phyloP scores from a whole-genome alignment of 768 basidiomycete species.

The Rhodotorula kratochvilovae region DNA sequence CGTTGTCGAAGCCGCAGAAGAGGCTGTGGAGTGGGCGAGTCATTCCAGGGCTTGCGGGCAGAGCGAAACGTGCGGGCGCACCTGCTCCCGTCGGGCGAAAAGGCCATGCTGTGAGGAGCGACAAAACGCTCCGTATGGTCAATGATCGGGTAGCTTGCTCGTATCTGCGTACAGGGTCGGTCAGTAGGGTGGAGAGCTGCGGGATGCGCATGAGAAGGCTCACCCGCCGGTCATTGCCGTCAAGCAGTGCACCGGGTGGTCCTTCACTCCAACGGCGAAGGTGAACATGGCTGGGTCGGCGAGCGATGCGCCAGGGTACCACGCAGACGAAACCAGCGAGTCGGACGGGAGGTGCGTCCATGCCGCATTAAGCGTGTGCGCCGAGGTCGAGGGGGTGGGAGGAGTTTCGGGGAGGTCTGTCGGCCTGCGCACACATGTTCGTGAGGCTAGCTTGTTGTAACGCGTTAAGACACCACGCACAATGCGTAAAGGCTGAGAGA shows the following conservation, averaged over 20 bases:
- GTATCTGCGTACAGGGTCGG: slow-evolving; percentile 55
- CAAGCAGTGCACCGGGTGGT: slow-evolving; percentile 80
- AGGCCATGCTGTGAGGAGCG: slow-evolving; percentile 77
- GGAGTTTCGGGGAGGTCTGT: not conserved
- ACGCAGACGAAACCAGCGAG: slow-evolving; percentile 34
- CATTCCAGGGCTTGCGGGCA: too few relatives aligned
- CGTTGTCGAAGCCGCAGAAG: slow-evolving; percentile 80
- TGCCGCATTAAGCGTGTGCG: not conserved
- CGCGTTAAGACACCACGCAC: slow-evolving; percentile 50
- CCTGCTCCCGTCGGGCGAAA: slow-evolving; percentile 66
- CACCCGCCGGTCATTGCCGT: slow-evolving; percentile 64
- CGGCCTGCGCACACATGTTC: not conserved
- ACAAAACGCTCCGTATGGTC: slow-evolving; percentile 90
- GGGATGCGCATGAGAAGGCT: slow-evolving; percentile 50
- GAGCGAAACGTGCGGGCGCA: slow-evolving; percentile 46
- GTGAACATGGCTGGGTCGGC: slow-evolving; percentile 65
- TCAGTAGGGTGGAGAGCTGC: not conserved
- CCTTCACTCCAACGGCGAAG: slow-evolving; percentile 75
- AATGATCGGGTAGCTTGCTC: slow-evolving; percentile 85
- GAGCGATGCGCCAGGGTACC: slow-evolving; percentile 60
- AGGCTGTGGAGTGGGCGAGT: slow-evolving; percentile 53
- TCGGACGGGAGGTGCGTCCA: slow-evolving; percentile 24
- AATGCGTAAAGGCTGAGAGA: slow-evolving; percentile 57
- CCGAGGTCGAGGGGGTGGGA: not conserved
- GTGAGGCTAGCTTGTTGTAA: not conserved